Base-by-base conservation (phyloP, 495 filamentous ascomycete genomes). In the Penicillium subrubescens region DNA sequence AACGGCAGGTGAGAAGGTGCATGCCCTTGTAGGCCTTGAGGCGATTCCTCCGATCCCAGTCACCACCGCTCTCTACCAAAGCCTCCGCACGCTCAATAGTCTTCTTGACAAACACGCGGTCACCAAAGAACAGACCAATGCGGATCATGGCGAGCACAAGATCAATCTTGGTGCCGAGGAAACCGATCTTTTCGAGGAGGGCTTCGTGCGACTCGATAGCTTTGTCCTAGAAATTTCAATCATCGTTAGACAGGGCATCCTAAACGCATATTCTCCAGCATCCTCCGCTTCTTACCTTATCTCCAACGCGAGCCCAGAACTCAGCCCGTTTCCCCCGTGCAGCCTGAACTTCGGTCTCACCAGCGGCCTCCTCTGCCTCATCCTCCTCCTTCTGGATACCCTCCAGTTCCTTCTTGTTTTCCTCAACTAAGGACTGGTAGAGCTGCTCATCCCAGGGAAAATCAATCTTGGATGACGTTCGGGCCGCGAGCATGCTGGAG, bases 11-110 rank as follows among this genome's bases (percentile, higher is more conserved):
- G 63, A 99, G 90, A 11, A 97, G 84, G 73, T 97, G 90, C 34
- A 99, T 81, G 64, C 95, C 95, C 77, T 96, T 92, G 85, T 99
- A 99, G 59, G 95, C 96, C 87, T 99, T 99, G 48, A 99, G 86
- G 55, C 95, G 90, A 79, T 99, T 99, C 73, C 95, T 89, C 31
- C 95, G 90, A 77, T 99, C 95, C 95, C 95, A 99, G 75, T 99
- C 95, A 67, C 95, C 95, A 68, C 95, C 95, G 63, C 87, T 91
- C 71, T 99, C 95, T 25, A 97, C 92, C 33, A 99, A 83, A 17
- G 89, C 86, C 81, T 92, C 90, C 64, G 95, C 95, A 10, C 95
- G 89, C 65, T 97, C 92, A 48, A 98, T 87, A 37, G 90, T 92
- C 82, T 96, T 97, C 86, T 93, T 97, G 59, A 96, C 95, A 21